A percentile compares a stretch with the other conserved stretches of the same genome.
Conservation (phyloP, 495 filamentous ascomycete species). For the Aspergillus panamensis region DNA sequence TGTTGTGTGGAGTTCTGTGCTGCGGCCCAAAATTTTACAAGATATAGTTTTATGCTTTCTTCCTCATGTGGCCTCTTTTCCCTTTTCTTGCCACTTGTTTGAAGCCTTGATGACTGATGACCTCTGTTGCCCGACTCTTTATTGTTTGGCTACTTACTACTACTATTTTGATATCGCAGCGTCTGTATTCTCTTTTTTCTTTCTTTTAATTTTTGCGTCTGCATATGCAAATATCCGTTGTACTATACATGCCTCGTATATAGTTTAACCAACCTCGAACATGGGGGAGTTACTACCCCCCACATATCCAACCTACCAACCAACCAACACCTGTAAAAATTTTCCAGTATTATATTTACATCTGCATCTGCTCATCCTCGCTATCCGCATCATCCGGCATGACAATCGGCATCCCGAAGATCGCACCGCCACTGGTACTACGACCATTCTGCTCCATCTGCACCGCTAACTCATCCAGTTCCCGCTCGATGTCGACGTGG, state of each 20-base stretch:
- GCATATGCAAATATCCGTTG: conserved; percentile 7
- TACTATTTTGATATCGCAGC: conserved; percentile 5
- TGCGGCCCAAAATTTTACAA: background rate
- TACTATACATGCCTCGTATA: conserved; percentile 11
- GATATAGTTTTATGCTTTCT: background rate
- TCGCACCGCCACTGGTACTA: background rate
- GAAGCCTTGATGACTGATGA: conserved; percentile 16
- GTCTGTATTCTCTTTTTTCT: conserved; percentile 18
- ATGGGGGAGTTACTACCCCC: background rate
- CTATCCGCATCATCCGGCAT: conserved; percentile 32
- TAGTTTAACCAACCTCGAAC: background rate
- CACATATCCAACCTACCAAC: background rate
- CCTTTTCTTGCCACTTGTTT: background rate
- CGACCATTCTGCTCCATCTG: conserved; percentile 12
- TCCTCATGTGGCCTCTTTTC: background rate
- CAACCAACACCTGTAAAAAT: background rate
- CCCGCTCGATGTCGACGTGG: conserved; percentile 40
- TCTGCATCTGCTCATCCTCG: conserved; percentile 25
- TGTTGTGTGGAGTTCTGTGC: background rate
- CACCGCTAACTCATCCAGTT: conserved; percentile 23
- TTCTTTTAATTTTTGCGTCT: conserved; percentile 15
- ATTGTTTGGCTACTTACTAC: conserved; percentile 1
- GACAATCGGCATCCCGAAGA: conserved; percentile 22
- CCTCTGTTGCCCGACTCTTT: conserved; percentile 9
- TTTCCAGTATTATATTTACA: background rate